phyloP scores from a whole-genome alignment of 2,329 filamentous ascomycete genomes.

The Metarhizium guizhouense region DNA sequence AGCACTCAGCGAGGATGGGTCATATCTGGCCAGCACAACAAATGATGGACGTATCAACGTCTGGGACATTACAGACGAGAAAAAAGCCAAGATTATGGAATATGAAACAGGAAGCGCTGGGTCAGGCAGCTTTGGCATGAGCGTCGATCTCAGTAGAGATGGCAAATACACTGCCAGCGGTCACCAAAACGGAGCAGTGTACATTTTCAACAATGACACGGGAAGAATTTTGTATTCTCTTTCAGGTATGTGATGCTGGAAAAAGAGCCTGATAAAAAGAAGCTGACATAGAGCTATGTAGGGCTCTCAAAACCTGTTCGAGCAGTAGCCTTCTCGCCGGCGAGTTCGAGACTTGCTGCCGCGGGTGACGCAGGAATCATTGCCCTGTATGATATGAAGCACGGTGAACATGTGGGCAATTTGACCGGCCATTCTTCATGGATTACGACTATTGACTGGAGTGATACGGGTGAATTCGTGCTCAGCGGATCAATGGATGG shows the following conservation, averaged over 20 bases:
- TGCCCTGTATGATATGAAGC: constrained; percentile 82
- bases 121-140: constrained; percentile 83
- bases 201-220: constrained; percentile 90
- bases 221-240: constrained; percentile 79
- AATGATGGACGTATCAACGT: constrained; percentile 84
- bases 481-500: constrained; percentile 85
- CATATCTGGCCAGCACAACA: constrained; percentile 77
- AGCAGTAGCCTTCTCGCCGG: constrained; percentile 79
- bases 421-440: constrained; percentile 72
- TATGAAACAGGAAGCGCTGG: constrained; percentile 67
- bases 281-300: constrained; percentile 19
- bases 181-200: constrained; percentile 84
- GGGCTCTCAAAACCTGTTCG: constrained; percentile 83
- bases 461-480: constrained; percentile 81
- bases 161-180: constrained; percentile 83
- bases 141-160: constrained; percentile 71
- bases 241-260: constrained; percentile 43
- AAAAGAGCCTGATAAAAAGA: neutral
- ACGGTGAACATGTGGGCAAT: constrained; percentile 87
- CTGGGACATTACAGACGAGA: constrained; percentile 59
- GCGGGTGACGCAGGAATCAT: constrained; percentile 85
- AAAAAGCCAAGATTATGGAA: constrained; percentile 59
- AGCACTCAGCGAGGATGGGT: constrained; percentile 74
- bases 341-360: constrained; percentile 74
- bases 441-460: constrained; percentile 92